phyloP scores from a whole-genome alignment of 768 basidiomycete genomes.

The Amanita muscaria region DNA sequence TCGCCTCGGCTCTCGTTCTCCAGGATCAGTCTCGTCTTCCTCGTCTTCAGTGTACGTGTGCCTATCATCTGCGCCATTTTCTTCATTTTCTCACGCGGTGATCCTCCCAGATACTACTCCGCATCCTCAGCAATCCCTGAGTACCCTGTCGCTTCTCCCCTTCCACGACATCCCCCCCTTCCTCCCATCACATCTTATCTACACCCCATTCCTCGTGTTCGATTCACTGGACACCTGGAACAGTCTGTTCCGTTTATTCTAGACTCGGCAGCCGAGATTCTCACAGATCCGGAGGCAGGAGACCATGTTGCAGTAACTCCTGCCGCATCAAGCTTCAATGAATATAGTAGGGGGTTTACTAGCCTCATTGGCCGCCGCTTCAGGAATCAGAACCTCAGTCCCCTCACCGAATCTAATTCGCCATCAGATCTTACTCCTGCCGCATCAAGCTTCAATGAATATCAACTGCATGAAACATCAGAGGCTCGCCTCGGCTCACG shows the following conservation, averaged over 20 bases:
- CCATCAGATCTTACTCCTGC: conserved; percentile 53
- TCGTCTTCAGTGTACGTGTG: conserved; percentile 68
- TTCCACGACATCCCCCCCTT: conserved; percentile 30
- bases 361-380: conserved; percentile 67
- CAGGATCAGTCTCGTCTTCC: conserved; percentile 69
- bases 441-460: conserved; percentile 17
- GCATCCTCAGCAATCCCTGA: conserved; percentile 89
- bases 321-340: conserved; percentile 16
- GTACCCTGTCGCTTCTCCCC: conserved; percentile 73
- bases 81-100: not conserved
- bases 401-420: too few relatives aligned
- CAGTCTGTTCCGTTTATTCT: conserved; percentile 79
- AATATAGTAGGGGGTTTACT: conserved; percentile 43
- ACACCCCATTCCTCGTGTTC: conserved; percentile 67
- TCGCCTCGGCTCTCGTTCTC: conserved; percentile 54
- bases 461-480: conserved; percentile 37
- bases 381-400: conserved; percentile 60
- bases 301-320: conserved; percentile 61
- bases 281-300: conserved; percentile 42
- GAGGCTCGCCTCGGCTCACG: conserved; percentile 45
- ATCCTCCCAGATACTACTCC: conserved; percentile 41
- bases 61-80: conserved; percentile 9
- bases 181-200: conserved; percentile 40
- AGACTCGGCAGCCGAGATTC: conserved; percentile 71
- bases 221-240: conserved; percentile 66